Percentiles rank a stretch among this genome's conserved stretches.
phyloP scores from a whole-genome alignment of 768 basidiomycete genomes.

The Dentipellis sp. region DNA sequence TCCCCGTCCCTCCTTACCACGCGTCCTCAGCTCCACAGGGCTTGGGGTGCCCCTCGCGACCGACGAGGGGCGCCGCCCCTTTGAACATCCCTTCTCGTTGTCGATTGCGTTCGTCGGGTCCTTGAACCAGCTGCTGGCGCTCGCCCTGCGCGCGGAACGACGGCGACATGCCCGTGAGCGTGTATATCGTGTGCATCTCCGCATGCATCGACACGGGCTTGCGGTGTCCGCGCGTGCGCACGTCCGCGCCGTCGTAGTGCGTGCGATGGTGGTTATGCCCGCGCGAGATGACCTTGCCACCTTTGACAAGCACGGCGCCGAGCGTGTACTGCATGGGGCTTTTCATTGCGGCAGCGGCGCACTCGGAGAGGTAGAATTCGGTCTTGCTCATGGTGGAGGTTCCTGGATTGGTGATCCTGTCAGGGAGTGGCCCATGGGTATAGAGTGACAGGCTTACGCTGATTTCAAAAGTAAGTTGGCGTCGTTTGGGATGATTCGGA shows the following conservation, averaged over 20 bases:
- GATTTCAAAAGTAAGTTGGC: neutral
- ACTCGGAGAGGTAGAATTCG: slow-evolving; percentile 42
- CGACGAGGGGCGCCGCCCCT: slow-evolving; percentile 13
- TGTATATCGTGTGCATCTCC: slow-evolving; percentile 53
- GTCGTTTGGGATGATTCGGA: too few species aligned
- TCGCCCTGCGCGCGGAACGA: slow-evolving; percentile 40
- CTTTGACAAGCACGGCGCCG: slow-evolving; percentile 41
- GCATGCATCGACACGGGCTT: slow-evolving; percentile 49
- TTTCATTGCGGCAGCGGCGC: slow-evolving; percentile 38
- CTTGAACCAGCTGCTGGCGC: slow-evolving; percentile 14
- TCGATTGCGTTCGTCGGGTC: slow-evolving; percentile 14
- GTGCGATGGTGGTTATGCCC: slow-evolving; percentile 48
- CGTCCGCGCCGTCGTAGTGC: slow-evolving; percentile 40
- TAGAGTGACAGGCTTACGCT: neutral
- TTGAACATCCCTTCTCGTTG: slow-evolving; percentile 11
- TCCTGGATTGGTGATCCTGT: neutral
- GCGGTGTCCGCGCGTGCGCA: slow-evolving; percentile 27
- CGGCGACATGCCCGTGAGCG: slow-evolving; percentile 38
- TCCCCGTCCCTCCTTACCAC: neutral
- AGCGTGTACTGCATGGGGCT: slow-evolving; percentile 42
- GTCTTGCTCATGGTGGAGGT: slow-evolving; percentile 33
- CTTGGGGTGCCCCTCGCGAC: slow-evolving; percentile 10
- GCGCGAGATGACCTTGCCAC: slow-evolving; percentile 43
- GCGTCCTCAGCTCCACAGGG: neutral
- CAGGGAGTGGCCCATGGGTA: neutral